Evolutionary conservation across 2,329 filamentous ascomycete genomes (phyloP).

Genomic region (Mycosphaerella arachidis): DNA sequence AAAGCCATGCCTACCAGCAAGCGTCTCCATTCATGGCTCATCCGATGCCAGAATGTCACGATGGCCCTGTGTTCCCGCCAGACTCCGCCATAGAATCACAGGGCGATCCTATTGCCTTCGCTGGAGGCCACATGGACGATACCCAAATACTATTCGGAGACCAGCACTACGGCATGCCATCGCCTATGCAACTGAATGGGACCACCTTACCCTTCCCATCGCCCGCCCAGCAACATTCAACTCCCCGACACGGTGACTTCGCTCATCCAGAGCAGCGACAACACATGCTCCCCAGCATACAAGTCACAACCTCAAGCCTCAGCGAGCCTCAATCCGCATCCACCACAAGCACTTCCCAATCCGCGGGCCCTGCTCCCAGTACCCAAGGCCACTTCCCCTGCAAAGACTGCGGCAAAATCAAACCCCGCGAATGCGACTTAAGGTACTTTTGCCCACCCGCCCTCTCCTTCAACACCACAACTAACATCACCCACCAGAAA

Average conservation of each 20-base stretch:
- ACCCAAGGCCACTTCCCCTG: neutral
- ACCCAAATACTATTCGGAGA: neutral
- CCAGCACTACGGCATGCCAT: neutral
- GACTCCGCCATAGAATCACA: constrained; percentile 11
- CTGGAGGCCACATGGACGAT: constrained; percentile 1
- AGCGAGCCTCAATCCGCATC: neutral
- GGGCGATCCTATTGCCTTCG: neutral
- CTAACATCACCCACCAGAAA: constrained; percentile 54
- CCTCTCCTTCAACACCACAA: neutral
- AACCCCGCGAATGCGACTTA: neutral
- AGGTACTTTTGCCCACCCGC: neutral
- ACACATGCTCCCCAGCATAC: neutral
- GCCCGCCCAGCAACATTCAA: neutral
- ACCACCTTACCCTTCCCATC: neutral
- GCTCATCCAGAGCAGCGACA: neutral
- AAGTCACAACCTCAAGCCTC: neutral
- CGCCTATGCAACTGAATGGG: neutral
- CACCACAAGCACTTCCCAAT: constrained; percentile 1
- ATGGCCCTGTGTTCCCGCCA: neutral
- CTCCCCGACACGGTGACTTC: neutral
- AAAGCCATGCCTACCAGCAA: constrained; percentile 2
- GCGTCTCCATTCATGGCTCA: neutral
- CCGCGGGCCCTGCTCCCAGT: neutral
- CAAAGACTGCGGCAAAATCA: neutral
- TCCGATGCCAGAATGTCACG: neutral